These are phyloP conservation scores for Draba incana DNA, from an alignment of 345 rosid genomes.

Conservation along the genomic window DNA sequence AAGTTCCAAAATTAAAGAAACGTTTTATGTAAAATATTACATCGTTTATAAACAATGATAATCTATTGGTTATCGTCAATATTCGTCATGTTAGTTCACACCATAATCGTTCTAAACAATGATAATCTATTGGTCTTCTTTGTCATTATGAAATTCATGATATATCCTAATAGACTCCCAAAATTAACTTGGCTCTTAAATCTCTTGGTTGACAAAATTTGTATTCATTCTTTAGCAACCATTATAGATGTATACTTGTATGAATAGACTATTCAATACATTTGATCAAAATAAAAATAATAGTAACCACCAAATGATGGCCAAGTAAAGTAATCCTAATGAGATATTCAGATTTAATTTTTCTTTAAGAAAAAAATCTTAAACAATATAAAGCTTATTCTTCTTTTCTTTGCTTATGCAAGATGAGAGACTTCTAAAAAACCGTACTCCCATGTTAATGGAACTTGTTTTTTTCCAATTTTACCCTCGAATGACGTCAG, in stretches of 20 bases:
- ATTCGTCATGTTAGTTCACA: neutral
- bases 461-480: neutral
- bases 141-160: neutral
- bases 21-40: neutral
- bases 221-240: neutral
- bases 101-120: neutral
- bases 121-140: too few species aligned
- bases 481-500: neutral
- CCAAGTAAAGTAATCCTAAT: slow-evolving; percentile 20
- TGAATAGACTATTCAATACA: slow-evolving; percentile 18
- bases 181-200: neutral
- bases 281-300: neutral
- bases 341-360: slow-evolving; percentile 22
- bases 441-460: slow-evolving; percentile 4
- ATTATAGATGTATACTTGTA: neutral
- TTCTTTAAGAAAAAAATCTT: neutral
- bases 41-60: neutral
- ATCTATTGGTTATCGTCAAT: neutral
- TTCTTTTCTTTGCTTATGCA: slow-evolving; percentile 40
- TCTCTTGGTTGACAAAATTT: neutral
- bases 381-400: slow-evolving; percentile 42
- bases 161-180: neutral
- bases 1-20: neutral
- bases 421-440: slow-evolving; percentile 55
- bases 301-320: neutral